phyloP scores from a whole-genome alignment of 345 rosid species.

The Hibiscus mutabilis region DNA sequence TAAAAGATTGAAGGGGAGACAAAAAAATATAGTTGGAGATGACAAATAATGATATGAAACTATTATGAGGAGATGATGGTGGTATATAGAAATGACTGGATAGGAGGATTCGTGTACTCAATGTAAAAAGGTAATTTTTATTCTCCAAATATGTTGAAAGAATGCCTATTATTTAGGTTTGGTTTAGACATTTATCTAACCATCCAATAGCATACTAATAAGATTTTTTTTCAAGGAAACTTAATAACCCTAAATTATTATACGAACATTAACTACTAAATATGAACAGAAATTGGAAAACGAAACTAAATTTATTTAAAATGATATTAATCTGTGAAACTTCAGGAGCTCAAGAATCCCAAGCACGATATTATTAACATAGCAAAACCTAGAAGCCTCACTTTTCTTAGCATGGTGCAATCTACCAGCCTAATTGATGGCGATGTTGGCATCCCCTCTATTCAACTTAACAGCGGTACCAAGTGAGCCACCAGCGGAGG shows the following conservation, averaged over 20 bases:
- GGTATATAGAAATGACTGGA: too few relatives aligned
- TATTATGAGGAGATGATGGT: too few relatives aligned
- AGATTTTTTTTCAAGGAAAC: neutral
- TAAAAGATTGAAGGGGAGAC: too few relatives aligned
- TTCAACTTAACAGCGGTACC: slow-evolving; percentile 91
- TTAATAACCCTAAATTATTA: neutral
- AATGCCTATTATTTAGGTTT: neutral
- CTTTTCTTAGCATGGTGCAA: slow-evolving; percentile 98
- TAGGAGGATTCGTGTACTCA: too few relatives aligned
- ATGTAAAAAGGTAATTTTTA: too few relatives aligned
- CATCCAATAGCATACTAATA: neutral
- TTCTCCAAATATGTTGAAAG: too few relatives aligned
- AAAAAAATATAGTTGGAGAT: too few relatives aligned
- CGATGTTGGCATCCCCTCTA: slow-evolving; percentile 80
- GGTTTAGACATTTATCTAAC: neutral
- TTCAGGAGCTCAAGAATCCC: slow-evolving; percentile 94
- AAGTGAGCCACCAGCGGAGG: slow-evolving; percentile 95
- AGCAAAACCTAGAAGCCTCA: slow-evolving; percentile 96
- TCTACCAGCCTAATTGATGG: slow-evolving; percentile 96
- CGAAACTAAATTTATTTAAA: too few relatives aligned
- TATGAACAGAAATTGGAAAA: neutral
- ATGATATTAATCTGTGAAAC: slow-evolving; percentile 64
- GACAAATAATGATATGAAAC: too few relatives aligned
- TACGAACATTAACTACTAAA: neutral
- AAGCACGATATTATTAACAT: slow-evolving; percentile 87